phyloP scores from a whole-genome alignment of 1,284 basidiomycete species.

The Entoloma clypeatum region DNA sequence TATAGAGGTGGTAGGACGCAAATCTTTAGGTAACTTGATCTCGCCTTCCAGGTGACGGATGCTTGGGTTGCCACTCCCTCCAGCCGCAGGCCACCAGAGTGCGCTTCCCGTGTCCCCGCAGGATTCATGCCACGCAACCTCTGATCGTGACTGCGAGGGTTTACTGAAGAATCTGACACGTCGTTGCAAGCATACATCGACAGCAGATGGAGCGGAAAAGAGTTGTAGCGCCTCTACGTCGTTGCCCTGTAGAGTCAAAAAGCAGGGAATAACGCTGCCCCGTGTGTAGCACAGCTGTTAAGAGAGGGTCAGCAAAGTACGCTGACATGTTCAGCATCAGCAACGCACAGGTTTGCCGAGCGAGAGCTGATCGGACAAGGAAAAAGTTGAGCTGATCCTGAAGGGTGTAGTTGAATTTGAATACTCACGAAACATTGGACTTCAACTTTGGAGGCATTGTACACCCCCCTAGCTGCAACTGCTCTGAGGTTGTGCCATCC shows the following conservation, averaged over 20 bases:
- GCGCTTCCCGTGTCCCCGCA: constrained; percentile 39
- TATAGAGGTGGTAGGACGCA: constrained; percentile 44
- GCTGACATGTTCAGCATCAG: constrained; percentile 2
- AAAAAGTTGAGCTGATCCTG: constrained; percentile 2
- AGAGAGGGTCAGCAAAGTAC: constrained; percentile 9
- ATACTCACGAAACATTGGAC: constrained; percentile 40
- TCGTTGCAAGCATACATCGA: constrained; percentile 40
- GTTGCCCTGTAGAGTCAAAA: constrained; percentile 36
- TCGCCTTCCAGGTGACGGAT: constrained; percentile 45
- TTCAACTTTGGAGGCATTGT: constrained; percentile 37
- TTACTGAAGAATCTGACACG: constrained; percentile 41
- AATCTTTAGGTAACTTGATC: constrained; percentile 44
- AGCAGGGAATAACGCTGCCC: constrained; percentile 44
- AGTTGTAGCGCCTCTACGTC: constrained; percentile 41
- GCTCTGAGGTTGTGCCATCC: constrained; percentile 43
- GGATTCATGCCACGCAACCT: constrained; percentile 37
- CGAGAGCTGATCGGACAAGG: constrained; percentile 30
- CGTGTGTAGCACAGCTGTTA: constrained; percentile 44
- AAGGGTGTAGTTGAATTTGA: no score
- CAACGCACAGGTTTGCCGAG: constrained; percentile 40
- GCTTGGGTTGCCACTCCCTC: constrained; percentile 23
- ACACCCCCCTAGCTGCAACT: constrained; percentile 39
- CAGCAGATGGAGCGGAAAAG: constrained; percentile 38
- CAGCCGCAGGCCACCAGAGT: constrained; percentile 42
- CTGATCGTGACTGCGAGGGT: constrained; percentile 28